Conservation (phyloP, 768 basidiomycete genomes). For the Lentinula lateritia region DNA sequence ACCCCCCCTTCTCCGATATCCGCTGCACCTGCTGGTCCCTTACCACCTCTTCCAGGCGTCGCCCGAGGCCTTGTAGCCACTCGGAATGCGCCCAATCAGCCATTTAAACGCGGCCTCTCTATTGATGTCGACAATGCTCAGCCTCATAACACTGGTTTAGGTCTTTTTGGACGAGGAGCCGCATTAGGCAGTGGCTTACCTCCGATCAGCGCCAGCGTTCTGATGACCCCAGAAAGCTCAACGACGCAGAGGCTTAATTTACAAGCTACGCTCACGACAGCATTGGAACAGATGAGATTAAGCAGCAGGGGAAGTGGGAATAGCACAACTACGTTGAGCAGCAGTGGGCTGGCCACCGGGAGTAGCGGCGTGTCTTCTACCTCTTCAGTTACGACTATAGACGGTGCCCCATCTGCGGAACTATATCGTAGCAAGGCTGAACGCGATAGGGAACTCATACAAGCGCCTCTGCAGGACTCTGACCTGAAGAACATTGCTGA, state of each 20-base stretch:
- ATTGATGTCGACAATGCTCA: constrained; percentile 1
- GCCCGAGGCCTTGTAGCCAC: not conserved
- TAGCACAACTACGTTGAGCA: constrained; percentile 4
- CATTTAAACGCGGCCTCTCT: not conserved
- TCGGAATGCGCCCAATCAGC: not conserved
- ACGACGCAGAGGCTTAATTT: constrained; percentile 62
- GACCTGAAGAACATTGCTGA: constrained; percentile 89
- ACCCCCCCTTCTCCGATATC: not conserved
- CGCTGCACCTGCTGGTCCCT: not conserved
- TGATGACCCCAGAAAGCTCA: constrained; percentile 45
- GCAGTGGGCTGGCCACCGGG: not conserved
- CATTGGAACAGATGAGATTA: constrained; percentile 69
- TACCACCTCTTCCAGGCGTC: not conserved
- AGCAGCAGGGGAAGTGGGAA: constrained; percentile 48
- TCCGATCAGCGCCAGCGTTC: constrained; percentile 30
- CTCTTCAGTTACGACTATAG: not conserved
- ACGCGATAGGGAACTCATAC: not conserved
- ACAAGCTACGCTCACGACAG: constrained; percentile 74
- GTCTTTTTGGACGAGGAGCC: not conserved
- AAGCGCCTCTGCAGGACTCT: constrained; percentile 58
- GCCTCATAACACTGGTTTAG: not conserved
- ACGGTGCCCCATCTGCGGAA: not conserved
- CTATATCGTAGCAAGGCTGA: not conserved
- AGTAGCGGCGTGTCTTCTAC: not conserved
- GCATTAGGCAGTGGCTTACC: not conserved